These are phyloP conservation scores for Yamadazyma sp. DNA, from an alignment of 805 yeast species.

Conservation along the genomic window DNA sequence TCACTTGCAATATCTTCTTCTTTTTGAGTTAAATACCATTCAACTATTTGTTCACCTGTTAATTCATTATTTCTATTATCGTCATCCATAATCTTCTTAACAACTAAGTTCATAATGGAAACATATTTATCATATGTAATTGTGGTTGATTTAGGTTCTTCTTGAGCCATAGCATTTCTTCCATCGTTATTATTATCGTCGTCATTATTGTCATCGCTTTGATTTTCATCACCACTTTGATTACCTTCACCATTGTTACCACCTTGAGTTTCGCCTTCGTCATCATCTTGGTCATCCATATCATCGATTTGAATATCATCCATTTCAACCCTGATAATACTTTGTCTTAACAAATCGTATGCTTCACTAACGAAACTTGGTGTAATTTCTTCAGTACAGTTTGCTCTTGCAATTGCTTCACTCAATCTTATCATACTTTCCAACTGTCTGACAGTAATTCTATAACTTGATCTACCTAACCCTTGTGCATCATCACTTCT, in stretches of 20 bases:
- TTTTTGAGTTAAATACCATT: constrained; percentile 74
- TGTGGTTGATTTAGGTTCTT: constrained; percentile 24
- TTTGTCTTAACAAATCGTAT: constrained; percentile 80
- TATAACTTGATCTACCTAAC: constrained; percentile 75
- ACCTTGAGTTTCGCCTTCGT: constrained; percentile 13
- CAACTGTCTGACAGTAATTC: constrained; percentile 95
- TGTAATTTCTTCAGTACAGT: constrained; percentile 84
- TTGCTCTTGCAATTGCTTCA: constrained; percentile 96
- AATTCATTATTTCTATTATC: constrained; percentile 55
- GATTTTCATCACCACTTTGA: constrained; percentile 9
- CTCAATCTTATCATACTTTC: constrained; percentile 91
- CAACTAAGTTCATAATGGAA: constrained; percentile 76
- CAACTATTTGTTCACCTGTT: constrained; percentile 65
- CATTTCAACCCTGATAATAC: constrained; percentile 89
- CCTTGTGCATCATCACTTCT: constrained; percentile 92
- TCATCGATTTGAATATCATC: constrained; percentile 88
- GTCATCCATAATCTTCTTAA: constrained; percentile 57
- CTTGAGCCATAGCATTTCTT: constrained; percentile 10
- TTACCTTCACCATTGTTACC: constrained; percentile 12
- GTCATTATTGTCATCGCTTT: constrained; percentile 5
- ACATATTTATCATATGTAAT: constrained; percentile 86
- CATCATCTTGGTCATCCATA: constrained; percentile 30
- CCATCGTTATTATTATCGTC: constrained; percentile 8
- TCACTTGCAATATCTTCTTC: constrained; percentile 72
- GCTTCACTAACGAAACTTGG: constrained; percentile 91